A percentile compares a stretch with the other conserved stretches of the same genome.
Conservation (phyloP, 257 asterid genomes). For the Solanum verrucosum region DNA sequence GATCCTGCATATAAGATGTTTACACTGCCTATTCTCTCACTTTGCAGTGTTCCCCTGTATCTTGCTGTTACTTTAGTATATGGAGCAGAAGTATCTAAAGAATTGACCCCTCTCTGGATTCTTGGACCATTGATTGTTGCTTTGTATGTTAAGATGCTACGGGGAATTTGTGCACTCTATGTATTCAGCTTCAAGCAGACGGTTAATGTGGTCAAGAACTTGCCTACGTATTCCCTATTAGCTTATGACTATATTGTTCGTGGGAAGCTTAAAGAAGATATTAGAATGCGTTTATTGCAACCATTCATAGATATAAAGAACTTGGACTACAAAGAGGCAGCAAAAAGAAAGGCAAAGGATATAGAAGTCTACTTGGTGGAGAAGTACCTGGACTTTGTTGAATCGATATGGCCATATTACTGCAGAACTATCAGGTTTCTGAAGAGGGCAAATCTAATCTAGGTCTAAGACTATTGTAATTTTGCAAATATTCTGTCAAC, state of each 20-base stretch:
- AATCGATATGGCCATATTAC: slow-evolving; percentile 70
- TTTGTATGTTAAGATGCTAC: slow-evolving; percentile 47
- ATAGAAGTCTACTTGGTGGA: slow-evolving; percentile 37
- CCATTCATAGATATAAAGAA: slow-evolving; percentile 37
- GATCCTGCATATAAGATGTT: background rate
- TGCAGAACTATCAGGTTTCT: slow-evolving; percentile 58
- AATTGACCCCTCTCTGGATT: slow-evolving; percentile 73
- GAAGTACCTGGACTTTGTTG: slow-evolving; percentile 54
- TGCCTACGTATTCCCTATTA: slow-evolving; percentile 31
- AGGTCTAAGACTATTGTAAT: slow-evolving; percentile 4
- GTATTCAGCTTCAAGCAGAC: slow-evolving; percentile 57
- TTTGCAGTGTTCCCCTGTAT: slow-evolving; percentile 64
- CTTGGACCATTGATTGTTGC: slow-evolving; percentile 65
- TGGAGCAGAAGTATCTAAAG: slow-evolving; percentile 63
- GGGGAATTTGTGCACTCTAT: slow-evolving; percentile 41
- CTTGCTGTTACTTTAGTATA: slow-evolving; percentile 41
- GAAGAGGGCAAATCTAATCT: slow-evolving; percentile 72
- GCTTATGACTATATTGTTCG: slow-evolving; percentile 17
- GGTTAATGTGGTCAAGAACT: slow-evolving; percentile 34
- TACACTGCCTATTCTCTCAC: background rate
- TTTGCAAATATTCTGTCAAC: background rate
- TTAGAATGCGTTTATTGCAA: slow-evolving; percentile 23
- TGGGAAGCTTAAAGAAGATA: slow-evolving; percentile 52
- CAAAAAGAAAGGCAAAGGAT: slow-evolving; percentile 31
- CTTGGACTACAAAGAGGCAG: slow-evolving; percentile 32